Evolutionary conservation across 2,329 filamentous ascomycete genomes (phyloP).

Genomic region (Colletotrichum camelliae): DNA sequence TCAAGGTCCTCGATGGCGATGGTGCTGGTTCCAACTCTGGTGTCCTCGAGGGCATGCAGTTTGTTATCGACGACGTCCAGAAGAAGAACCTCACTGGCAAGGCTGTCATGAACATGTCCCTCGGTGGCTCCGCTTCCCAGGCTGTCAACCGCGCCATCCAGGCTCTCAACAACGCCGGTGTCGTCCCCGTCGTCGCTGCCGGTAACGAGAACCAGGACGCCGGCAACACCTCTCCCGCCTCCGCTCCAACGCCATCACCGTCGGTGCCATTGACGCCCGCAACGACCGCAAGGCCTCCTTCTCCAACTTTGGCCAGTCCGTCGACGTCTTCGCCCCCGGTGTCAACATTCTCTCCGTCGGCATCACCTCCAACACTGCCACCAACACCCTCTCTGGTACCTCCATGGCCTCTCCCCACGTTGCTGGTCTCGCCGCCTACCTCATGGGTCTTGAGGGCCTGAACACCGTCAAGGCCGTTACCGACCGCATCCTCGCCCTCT

Average conservation of each 20-base stretch:
- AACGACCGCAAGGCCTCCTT: constrained; percentile 56
- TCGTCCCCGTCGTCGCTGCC: constrained; percentile 65
- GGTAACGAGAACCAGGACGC: constrained; percentile 64
- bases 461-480: constrained; percentile 48
- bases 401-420: constrained; percentile 74
- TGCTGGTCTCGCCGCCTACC: constrained; percentile 70
- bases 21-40: constrained; percentile 54
- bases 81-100: constrained; percentile 50
- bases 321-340: constrained; percentile 63
- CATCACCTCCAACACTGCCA: constrained; percentile 53
- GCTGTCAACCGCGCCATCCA: constrained; percentile 63
- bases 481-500: constrained; percentile 58
- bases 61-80: constrained; percentile 52
- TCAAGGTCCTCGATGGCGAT: constrained; percentile 64
- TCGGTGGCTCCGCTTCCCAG: constrained; percentile 54
- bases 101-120: constrained; percentile 69
- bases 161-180: constrained; percentile 51
- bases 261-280: constrained; percentile 61
- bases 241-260: constrained; percentile 61
- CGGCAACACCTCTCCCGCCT: constrained; percentile 56
- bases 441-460: constrained; percentile 63
- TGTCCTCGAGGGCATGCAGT: constrained; percentile 66
- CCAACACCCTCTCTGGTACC: constrained; percentile 55
- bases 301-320: constrained; percentile 61
- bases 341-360: constrained; percentile 59